These are phyloP conservation scores for Sanghuangporus sanghuang DNA, from an alignment of 1,284 basidiomycete genomes.

Conservation along the genomic window DNA sequence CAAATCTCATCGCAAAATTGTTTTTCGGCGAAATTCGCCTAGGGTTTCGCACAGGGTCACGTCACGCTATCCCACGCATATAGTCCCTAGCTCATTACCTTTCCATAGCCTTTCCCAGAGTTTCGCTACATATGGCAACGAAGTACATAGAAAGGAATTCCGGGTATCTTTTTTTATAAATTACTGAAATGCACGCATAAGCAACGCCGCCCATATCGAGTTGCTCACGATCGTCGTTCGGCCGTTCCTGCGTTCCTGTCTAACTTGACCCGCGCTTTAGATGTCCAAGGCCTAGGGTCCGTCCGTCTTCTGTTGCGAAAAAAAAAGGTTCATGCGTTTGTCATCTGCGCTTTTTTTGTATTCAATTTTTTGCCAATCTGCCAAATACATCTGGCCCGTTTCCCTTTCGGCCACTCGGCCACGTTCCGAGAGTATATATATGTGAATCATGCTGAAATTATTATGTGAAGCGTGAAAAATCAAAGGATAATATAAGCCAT, in stretches of 20 bases:
- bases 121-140: neutral
- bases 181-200: neutral
- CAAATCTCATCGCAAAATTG: neutral
- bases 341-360: neutral
- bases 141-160: too few species aligned
- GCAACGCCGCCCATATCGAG: conserved; percentile 2
- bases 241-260: neutral
- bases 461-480: neutral
- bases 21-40: neutral
- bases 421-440: neutral
- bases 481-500: neutral
- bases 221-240: neutral
- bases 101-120: conserved; percentile 18
- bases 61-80: conserved; percentile 1
- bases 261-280: neutral
- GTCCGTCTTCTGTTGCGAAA: neutral
- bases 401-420: neutral
- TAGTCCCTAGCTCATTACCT: conserved; percentile 8
- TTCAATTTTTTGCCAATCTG: neutral
- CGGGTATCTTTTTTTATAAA: too few species aligned
- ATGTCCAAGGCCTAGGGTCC: neutral
- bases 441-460: neutral
- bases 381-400: neutral
- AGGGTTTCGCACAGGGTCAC: neutral
- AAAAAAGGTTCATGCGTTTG: neutral